Conservation (phyloP, 75 land plant species). For the Sequoiadendron giganteum region DNA sequence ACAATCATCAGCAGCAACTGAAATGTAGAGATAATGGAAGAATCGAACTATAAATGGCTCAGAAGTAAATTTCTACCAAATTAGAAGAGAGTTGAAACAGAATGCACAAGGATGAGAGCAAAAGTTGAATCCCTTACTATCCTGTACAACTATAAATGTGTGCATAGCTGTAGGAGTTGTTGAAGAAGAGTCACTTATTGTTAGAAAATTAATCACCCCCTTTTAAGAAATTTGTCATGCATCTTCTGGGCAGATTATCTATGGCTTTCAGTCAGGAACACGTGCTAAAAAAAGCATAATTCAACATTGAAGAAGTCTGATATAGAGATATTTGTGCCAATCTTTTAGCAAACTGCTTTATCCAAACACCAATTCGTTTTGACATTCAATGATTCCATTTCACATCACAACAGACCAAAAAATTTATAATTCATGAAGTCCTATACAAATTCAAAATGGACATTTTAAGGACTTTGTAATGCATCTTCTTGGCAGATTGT, state of each 20-base stretch:
- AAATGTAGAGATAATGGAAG: background rate
- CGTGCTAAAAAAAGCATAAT: background rate
- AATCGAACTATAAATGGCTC: background rate
- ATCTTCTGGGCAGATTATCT: background rate
- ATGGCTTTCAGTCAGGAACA: background rate
- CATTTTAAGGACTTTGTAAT: background rate
- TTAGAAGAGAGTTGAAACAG: background rate
- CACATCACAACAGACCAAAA: background rate
- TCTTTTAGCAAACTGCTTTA: background rate
- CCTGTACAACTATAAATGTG: background rate
- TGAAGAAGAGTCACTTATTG: background rate
- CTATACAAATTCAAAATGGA: no score
- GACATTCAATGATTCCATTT: background rate
- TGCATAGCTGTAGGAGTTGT: background rate
- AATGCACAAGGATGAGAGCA: background rate
- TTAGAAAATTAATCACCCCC: background rate
- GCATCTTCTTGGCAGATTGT: background rate
- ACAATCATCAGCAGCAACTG: background rate
- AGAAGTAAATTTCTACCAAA: background rate
- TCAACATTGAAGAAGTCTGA: background rate
- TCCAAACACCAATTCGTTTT: background rate
- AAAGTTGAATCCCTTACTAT: background rate
- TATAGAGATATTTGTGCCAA: background rate
- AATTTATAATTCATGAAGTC: background rate
- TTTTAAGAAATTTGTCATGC: background rate